Evolutionary conservation across 441 rosid genomes (phyloP).

Genomic region (Biscutella auriculata): DNA sequence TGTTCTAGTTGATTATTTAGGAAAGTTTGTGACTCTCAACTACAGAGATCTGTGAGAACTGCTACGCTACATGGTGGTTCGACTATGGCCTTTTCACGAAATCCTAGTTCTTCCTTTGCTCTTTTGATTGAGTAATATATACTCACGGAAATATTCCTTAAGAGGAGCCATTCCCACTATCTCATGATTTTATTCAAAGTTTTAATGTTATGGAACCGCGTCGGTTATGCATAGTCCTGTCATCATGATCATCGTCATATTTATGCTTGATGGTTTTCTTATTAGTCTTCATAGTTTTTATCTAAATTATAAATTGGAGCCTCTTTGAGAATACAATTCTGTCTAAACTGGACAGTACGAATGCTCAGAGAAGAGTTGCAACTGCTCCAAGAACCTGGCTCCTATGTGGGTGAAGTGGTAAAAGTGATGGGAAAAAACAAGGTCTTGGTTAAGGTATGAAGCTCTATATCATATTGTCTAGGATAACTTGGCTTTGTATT

Average conservation of each 20-base stretch:
- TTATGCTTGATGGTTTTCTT: not conserved
- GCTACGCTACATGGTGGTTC: too few species aligned
- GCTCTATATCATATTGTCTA: not conserved
- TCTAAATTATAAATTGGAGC: not conserved
- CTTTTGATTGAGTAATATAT: not conserved
- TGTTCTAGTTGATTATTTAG: not conserved
- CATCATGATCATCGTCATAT: not conserved
- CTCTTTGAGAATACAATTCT: not conserved
- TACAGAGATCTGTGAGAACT: too few species aligned
- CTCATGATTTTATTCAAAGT: not conserved
- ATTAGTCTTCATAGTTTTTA: not conserved
- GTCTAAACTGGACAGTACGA: constrained; percentile 36
- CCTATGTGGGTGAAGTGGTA: constrained; percentile 97
- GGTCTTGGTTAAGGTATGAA: constrained; percentile 78
- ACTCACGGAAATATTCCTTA: not conserved
- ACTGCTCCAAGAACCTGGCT: constrained; percentile 97
- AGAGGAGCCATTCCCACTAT: not conserved
- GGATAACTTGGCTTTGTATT: not conserved
- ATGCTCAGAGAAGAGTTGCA: constrained; percentile 93
- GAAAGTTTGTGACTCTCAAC: not conserved
- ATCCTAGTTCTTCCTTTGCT: not conserved
- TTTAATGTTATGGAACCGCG: not conserved
- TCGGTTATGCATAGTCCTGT: too few species aligned
- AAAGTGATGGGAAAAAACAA: constrained; percentile 97
- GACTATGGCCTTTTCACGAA: not conserved